phyloP scores from a whole-genome alignment of 73 alveolate genomes.

The Paramecium caudatum region DNA sequence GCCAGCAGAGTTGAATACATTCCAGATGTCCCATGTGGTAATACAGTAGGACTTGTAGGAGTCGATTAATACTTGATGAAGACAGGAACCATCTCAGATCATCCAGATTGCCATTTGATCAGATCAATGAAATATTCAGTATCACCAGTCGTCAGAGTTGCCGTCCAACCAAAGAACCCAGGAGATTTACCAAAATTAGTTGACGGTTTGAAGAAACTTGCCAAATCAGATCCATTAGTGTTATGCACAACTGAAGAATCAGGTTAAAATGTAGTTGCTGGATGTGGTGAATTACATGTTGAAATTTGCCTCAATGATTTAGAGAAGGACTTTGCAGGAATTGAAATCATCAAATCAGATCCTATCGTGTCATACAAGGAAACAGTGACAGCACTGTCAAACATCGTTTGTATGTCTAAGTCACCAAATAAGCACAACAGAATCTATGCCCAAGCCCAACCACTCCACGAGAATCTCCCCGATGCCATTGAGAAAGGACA shows the following conservation, averaged over 20 bases:
- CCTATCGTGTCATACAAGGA: constrained; percentile 99
- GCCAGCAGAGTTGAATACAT: constrained; percentile 82
- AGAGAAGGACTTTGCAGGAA: constrained; percentile 96
- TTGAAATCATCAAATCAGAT: constrained; percentile 94
- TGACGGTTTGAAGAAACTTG: constrained; percentile 97
- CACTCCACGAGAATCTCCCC: constrained; percentile 94
- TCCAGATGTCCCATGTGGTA: constrained; percentile 95
- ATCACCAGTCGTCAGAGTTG: constrained; percentile 82
- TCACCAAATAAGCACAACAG: constrained; percentile 99
- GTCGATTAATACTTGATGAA: constrained; percentile 75
- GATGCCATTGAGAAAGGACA: constrained; percentile 90
- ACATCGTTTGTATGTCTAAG: constrained; percentile 93
- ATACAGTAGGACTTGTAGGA: constrained; percentile 92
- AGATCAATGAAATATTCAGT: constrained; percentile 81
- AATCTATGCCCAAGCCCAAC: constrained; percentile 91
- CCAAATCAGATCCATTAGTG: constrained; percentile 98
- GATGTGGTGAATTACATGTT: constrained; percentile 99
- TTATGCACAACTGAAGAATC: constrained; percentile 91
- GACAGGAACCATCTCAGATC: constrained; percentile 79
- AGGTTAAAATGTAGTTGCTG: constrained; percentile 98
- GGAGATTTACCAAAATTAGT: constrained; percentile 98
- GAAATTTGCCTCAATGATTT: constrained; percentile 98
- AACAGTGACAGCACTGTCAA: constrained; percentile 90
- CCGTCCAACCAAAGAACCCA: constrained; percentile 76
- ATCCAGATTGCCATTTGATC: constrained; percentile 72